A percentile compares a stretch with the other conserved stretches of the same genome.
These are phyloP conservation scores for Aphanomyces euteiches DNA, from an alignment of 352 stramenopile species.

Conservation along the genomic window DNA sequence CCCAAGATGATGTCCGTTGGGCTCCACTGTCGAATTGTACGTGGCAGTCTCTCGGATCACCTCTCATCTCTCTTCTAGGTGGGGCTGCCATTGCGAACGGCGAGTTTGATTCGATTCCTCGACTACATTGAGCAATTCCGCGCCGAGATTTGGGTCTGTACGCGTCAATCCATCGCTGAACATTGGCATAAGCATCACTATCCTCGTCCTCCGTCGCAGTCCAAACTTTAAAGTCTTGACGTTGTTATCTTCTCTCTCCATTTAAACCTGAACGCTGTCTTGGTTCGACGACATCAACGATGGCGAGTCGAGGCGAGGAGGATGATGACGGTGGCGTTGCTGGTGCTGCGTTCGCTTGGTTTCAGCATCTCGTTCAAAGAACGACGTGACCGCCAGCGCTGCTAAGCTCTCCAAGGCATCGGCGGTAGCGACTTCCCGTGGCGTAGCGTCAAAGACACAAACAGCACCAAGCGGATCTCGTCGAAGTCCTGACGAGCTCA, in stretches of 20 bases:
- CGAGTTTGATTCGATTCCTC: constrained; percentile 89
- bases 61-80: constrained; percentile 38
- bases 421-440: not conserved
- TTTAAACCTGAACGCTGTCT: not conserved
- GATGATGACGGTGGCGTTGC: not conserved
- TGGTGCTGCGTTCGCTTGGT: not conserved
- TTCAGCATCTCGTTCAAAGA: no score
- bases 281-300: not conserved
- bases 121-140: constrained; percentile 88
- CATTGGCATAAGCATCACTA: constrained; percentile 93
- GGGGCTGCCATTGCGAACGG: constrained; percentile 83
- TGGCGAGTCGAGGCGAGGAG: not conserved
- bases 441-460: constrained; percentile 53
- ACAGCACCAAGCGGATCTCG: constrained; percentile 52
- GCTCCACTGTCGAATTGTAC: constrained; percentile 86
- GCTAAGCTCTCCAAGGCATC: no score
- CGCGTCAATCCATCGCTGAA: constrained; percentile 89
- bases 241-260: no score
- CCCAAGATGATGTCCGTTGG: constrained; percentile 96
- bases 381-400: no score
- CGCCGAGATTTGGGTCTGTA: constrained; percentile 92
- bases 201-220: constrained; percentile 31
- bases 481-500: constrained; percentile 36
- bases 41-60: not conserved
- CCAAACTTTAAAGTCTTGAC: constrained; percentile 43